Evolutionary conservation across 352 stramenopile species (phyloP), one percentile per base, ranked within the genome.

Genomic region (Phytophthora foliorum): DNA sequence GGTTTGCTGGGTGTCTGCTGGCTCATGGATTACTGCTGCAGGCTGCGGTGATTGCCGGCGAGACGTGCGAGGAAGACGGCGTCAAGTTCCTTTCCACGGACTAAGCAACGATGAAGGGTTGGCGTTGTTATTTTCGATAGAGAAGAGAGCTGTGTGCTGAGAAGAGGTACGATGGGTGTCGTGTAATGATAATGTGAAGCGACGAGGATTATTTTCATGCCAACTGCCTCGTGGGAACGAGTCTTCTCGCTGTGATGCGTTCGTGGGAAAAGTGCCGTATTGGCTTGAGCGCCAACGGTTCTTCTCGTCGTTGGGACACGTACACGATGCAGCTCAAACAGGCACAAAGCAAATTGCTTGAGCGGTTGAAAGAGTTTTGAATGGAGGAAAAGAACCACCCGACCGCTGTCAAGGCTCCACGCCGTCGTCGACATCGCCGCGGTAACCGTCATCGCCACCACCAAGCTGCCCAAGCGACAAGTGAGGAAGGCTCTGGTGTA

Each of bases 41-140:
- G 84, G 88, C 84, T 13, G 84, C 82, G 19, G 86, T 95, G 36
- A 94, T 95, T 61, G 80, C 85, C 8, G 88, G 88, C 21, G 81
- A 89, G 68, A 95, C 88, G 29, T 89, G 85, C 32, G 86, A 95
- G 67, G 86, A 95, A 69, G 85, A 94, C 71, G 88, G 88, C 44
- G 88, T 95, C 72, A 95, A 95, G 69, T 95, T 95, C 60, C 70
- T 95, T 39, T 72, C 84, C 13, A 82, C 77, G 0, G 84, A 92
- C 32, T 94, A 80, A 25, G 36, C 8, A 9, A 24, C 31, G 38
- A 39, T 29, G 21, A 13, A 21, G n/a, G 19, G 8, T 46, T 45
- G 41, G 3, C 17, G 32, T 44, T n/a, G n/a, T n/a, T n/a, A n/a
- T n/a, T n/a, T 36, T 22, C 19, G 46, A 61, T 61, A 72, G 50